Evolutionary conservation across 83 land plant species (phyloP).

Genomic region (Picea mariana): DNA sequence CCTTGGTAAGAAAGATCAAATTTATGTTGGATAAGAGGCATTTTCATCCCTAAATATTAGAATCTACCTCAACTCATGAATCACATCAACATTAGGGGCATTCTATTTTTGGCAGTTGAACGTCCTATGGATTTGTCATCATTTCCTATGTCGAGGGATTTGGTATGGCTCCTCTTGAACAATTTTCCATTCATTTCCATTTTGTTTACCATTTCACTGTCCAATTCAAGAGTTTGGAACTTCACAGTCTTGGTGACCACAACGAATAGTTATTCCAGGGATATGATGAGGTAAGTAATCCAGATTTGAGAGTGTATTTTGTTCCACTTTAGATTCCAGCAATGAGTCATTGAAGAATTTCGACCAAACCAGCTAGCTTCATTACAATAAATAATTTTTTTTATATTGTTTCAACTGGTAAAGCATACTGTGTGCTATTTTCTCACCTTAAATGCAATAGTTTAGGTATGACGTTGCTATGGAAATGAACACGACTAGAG

Average conservation of each 20-base stretch:
- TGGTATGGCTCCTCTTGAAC: not conserved
- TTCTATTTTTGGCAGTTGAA: too few species aligned
- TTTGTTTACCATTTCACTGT: not conserved
- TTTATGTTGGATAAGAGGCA: not conserved
- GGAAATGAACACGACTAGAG: slow-evolving; percentile 83
- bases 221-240: not conserved
- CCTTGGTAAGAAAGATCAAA: not conserved
- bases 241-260: too few species aligned
- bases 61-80: too few species aligned
- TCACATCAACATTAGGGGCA: too few species aligned
- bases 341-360: too few species aligned
- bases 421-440: too few species aligned
- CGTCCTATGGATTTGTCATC: too few species aligned
- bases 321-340: not conserved
- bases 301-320: not conserved
- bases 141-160: not conserved
- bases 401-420: too few species aligned
- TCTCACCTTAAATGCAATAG: too few species aligned
- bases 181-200: not conserved
- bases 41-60: too few species aligned
- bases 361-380: too few species aligned
- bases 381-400: too few species aligned
- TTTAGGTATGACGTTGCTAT: slow-evolving; percentile 85
- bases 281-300: not conserved
- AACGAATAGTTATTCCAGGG: not conserved